These are phyloP conservation scores for Endocalyx cinctus DNA, from an alignment of 2,329 filamentous ascomycete species.

Conservation along the genomic window DNA sequence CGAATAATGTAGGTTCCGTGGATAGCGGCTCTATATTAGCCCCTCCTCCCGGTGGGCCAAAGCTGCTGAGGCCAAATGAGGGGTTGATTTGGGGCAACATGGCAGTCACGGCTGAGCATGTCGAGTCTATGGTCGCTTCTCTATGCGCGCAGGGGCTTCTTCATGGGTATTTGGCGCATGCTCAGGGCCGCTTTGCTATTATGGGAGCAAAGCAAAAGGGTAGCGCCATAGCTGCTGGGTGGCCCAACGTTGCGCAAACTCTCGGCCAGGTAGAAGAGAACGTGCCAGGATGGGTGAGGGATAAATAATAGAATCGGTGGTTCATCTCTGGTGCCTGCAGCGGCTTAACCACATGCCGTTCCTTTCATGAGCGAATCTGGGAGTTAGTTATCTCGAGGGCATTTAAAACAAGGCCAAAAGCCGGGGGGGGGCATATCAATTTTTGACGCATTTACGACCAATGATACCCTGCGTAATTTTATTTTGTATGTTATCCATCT, in stretches of 20 bases:
- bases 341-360: no score
- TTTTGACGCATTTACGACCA: no score
- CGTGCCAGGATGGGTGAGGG: constrained; percentile 23
- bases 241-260: constrained; percentile 69
- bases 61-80: constrained; percentile 50
- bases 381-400: no score
- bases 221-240: constrained; percentile 64
- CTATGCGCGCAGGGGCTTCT: constrained; percentile 77
- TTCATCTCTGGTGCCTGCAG: no score
- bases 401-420: no score
- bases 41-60: constrained; percentile 43
- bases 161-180: constrained; percentile 78
- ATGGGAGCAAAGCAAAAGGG: constrained; percentile 67
- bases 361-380: no score
- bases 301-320: constrained; percentile 18
- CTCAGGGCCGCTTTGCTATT: constrained; percentile 73
- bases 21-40: constrained; percentile 34
- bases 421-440: no score
- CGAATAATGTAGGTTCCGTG: constrained; percentile 37
- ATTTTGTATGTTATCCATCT: no score
- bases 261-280: constrained; percentile 57
- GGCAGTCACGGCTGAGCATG: constrained; percentile 53
- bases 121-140: constrained; percentile 74
- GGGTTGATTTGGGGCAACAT: constrained; percentile 62
- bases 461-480: no score